These are phyloP conservation scores for Coemansia sp. DNA, from an alignment of 192 early-diverging fungal genomes.

Conservation along the genomic window DNA sequence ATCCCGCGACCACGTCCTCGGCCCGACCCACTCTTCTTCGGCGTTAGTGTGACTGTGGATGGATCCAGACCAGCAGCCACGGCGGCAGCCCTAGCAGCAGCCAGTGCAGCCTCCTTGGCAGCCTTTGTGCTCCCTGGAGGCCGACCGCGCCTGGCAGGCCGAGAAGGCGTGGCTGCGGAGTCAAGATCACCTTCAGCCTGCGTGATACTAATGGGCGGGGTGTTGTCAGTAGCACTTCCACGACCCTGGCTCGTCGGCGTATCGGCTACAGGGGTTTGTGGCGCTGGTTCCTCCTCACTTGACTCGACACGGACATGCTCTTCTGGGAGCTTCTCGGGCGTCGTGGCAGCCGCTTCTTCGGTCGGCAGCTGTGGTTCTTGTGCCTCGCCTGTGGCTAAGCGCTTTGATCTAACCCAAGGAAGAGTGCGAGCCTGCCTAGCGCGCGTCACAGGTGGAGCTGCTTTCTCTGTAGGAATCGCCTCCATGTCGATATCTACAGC, in stretches of 20 bases:
- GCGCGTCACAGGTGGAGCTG: background rate
- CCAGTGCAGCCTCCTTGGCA: slow-evolving; percentile 7
- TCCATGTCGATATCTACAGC: background rate
- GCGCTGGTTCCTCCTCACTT: too few relatives aligned
- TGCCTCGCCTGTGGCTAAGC: background rate
- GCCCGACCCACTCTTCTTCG: slow-evolving; percentile 10
- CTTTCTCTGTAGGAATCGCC: background rate
- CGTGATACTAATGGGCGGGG: background rate
- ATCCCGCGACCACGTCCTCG: background rate
- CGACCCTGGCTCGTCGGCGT: background rate
- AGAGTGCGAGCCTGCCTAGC: background rate
- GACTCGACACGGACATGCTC: too few relatives aligned
- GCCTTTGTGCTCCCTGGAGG: slow-evolving; percentile 7
- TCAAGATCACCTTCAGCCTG: background rate
- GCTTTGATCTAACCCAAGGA: background rate
- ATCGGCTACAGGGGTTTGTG: background rate
- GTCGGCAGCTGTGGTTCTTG: too few relatives aligned
- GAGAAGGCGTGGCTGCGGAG: background rate
- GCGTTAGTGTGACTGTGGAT: background rate
- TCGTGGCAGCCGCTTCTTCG: background rate
- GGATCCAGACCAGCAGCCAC: background rate
- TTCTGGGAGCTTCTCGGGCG: too few relatives aligned
- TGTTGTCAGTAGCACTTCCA: background rate
- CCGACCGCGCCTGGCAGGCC: slow-evolving; percentile 10
- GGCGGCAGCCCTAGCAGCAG: background rate